phyloP scores from a whole-genome alignment of 345 rosid species.

The Salix dunnii region DNA sequence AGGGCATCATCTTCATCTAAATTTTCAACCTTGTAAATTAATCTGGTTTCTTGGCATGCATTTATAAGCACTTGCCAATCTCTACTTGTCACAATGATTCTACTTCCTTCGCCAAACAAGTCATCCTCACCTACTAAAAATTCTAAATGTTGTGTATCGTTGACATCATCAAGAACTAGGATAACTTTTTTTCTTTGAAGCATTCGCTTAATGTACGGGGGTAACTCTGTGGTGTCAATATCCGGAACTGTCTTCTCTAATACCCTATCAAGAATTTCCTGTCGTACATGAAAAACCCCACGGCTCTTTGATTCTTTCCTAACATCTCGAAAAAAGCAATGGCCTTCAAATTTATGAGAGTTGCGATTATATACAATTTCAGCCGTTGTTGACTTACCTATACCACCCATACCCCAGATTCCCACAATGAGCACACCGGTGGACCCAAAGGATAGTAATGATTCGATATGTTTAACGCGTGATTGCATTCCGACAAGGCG shows the following conservation, averaged over 20 bases:
- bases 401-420: slow-evolving; percentile 6
- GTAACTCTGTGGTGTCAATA: too few relatives aligned
- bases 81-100: not conserved
- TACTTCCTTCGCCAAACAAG: not conserved
- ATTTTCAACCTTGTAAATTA: not conserved
- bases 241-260: not conserved
- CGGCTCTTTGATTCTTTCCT: not conserved
- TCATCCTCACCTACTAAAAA: not conserved
- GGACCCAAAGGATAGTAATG: not conserved
- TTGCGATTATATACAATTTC: not conserved
- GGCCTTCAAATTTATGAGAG: not conserved
- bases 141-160: not conserved
- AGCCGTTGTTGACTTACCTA: slow-evolving; percentile 7
- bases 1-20: not conserved
- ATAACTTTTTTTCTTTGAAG: not conserved
- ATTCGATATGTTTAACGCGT: not conserved
- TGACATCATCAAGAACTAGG: slow-evolving; percentile 8
- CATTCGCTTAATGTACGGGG: not conserved
- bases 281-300: not conserved
- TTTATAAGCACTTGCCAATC: slow-evolving; percentile 3
- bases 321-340: not conserved
- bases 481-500: not conserved
- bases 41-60: not conserved
- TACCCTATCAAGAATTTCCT: not conserved
- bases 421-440: not conserved